Evolutionary conservation across 192 early-diverging fungal genomes (phyloP), one percentile per base, ranked within the genome.

Genomic region (Piromyces sp.): DNA sequence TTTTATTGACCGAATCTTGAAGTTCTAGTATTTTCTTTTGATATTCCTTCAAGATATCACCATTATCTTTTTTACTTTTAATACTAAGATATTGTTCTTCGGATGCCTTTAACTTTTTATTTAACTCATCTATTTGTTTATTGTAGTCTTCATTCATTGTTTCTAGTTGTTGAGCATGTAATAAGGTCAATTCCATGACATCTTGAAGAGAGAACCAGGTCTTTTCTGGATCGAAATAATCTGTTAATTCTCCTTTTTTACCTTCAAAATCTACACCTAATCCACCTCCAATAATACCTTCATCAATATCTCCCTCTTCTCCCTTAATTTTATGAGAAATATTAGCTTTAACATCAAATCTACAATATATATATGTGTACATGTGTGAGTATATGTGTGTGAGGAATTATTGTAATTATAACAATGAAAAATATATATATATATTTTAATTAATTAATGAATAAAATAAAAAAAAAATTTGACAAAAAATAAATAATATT

Each of bases 151-250:
- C 81, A 58, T 88, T 85, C 58, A 91, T 80, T 29, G 87, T 80
- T 78, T 91, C 89, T 84, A 91, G 85, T 80, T 91, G 90, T 68
- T 91, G 90, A 7, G 87, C 89, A 81, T 91, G 90, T 28, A 91
- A 81, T 12, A 91, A 85, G 26, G 90, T 90, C 0, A 91, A 86
- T 83, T 91, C 90, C 86, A 91, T 89, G 3, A 91, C 88, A 31
- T 91, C 90, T 81, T 91, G 85, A 15, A 91, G 80, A 29, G 87
- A 83, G 83, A 90, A 91, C 78, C 81, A 81, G n/a, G 82, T 80
- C 30, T 79, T 81, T 37, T 80, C 81, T 11, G 80, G 79, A 36
- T 82, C 22, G 30, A 78, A 30, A 37, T 78, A 30, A 11, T 78
- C 22, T 81, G 51, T 68, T 68, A 68, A n/a, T 68, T 68, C 51